A percentile compares a stretch with the other conserved stretches of the same genome.
Conservation (phyloP, 768 basidiomycete species). For the Pulveroboletus frians region DNA sequence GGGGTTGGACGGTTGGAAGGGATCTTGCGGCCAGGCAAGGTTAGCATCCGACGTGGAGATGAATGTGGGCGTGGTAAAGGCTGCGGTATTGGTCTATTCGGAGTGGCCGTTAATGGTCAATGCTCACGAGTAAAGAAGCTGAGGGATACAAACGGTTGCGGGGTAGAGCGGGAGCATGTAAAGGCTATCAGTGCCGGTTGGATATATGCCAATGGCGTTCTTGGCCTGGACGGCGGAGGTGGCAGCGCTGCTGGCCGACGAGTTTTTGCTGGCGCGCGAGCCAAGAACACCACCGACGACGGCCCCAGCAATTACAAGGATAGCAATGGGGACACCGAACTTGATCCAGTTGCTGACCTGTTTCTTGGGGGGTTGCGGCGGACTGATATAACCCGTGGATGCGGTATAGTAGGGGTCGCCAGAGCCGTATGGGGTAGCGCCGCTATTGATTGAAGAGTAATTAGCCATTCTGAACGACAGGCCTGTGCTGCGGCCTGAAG, state of each 20-base stretch:
- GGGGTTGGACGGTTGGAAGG: conserved; percentile 64
- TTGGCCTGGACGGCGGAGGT: conserved; percentile 57
- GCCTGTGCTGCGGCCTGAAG: conserved; percentile 13
- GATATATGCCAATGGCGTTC: conserved; percentile 57
- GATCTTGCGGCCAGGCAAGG: conserved; percentile 74
- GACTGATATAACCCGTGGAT: conserved; percentile 66
- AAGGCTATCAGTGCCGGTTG: conserved; percentile 72
- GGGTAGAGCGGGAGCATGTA: conserved; percentile 85
- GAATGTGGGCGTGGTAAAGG: conserved; percentile 70
- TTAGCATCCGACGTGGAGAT: conserved; percentile 45
- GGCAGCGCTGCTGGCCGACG: conserved; percentile 29
- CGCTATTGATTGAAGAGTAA: conserved; percentile 33
- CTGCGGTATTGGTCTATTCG: conserved; percentile 66
- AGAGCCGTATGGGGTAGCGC: conserved; percentile 46
- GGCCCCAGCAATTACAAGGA: conserved; percentile 60
- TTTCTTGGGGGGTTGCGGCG: conserved; percentile 43
- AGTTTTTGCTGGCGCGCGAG: conserved; percentile 45
- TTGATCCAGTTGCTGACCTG: conserved; percentile 68
- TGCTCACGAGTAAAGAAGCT: not conserved
- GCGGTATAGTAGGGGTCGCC: conserved; percentile 66
- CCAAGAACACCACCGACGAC: conserved; percentile 81
- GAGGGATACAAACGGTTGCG: conserved; percentile 61
- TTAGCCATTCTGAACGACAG: conserved; percentile 34
- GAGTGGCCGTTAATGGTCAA: not conserved
- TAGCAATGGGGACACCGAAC: conserved; percentile 60